These are phyloP conservation scores for Platanthera guangdongensis DNA, from an alignment of 106 monocot genomes.

Conservation along the genomic window DNA sequence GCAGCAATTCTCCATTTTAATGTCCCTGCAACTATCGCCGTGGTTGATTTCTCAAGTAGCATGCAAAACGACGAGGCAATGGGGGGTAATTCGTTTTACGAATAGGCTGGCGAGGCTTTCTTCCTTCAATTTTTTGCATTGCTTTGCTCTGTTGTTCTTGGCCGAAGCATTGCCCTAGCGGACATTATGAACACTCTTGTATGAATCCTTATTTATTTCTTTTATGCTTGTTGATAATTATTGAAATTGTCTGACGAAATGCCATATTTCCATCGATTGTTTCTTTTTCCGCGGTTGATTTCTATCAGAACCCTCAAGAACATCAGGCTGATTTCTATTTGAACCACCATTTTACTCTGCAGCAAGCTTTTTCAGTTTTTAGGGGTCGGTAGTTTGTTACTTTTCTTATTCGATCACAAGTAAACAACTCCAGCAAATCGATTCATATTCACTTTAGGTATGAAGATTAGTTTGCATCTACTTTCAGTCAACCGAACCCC, in stretches of 20 bases:
- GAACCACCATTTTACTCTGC: not conserved
- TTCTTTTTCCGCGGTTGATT: not conserved
- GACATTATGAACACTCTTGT: not conserved
- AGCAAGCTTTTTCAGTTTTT: not conserved
- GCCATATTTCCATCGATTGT: not conserved
- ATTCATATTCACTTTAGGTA: too few species aligned
- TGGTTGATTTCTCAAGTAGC: not conserved
- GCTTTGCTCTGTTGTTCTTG: not conserved
- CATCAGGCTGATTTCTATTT: not conserved
- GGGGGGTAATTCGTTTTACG: not conserved
- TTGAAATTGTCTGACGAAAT: not conserved
- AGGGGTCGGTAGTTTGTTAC: too few species aligned
- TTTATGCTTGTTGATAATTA: not conserved
- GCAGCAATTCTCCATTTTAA: not conserved
- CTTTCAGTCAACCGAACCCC: too few species aligned
- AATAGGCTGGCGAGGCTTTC: not conserved
- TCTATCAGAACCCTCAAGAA: too few species aligned
- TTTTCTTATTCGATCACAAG: too few species aligned
- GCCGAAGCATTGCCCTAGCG: not conserved
- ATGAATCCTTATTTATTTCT: not conserved
- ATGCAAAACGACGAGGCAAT: not conserved
- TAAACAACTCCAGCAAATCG: too few species aligned
- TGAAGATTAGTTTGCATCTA: too few species aligned
- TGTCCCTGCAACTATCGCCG: not conserved
- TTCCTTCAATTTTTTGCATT: not conserved